These are phyloP conservation scores for Tricholoma furcatifolium DNA, from an alignment of 768 basidiomycete species.

Conservation along the genomic window DNA sequence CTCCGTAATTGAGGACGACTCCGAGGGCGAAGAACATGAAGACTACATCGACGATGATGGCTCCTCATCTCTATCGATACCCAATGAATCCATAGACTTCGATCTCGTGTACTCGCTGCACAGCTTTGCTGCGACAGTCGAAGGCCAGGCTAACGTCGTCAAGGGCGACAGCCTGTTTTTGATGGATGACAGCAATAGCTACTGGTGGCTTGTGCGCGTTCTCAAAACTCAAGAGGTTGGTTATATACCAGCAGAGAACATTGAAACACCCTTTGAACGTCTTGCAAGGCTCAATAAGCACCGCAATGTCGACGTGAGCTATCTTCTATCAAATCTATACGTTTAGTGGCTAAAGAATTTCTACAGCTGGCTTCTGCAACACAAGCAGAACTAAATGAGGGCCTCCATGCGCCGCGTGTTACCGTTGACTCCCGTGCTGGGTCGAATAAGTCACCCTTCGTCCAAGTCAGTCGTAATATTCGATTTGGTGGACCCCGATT, in stretches of 20 bases:
- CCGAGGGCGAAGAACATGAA: constrained; percentile 69
- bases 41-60: constrained; percentile 73
- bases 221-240: constrained; percentile 98
- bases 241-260: constrained; percentile 99
- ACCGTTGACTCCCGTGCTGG: constrained; percentile 49
- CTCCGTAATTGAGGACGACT: constrained; percentile 84
- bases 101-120: constrained; percentile 92
- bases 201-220: constrained; percentile 99
- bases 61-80: constrained; percentile 82
- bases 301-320: constrained; percentile 89
- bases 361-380: constrained; percentile 72
- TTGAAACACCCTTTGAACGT: constrained; percentile 97
- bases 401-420: constrained; percentile 44
- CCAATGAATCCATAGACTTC: constrained; percentile 91
- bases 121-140: constrained; percentile 96
- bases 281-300: constrained; percentile 96
- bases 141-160: constrained; percentile 97
- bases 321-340: not conserved
- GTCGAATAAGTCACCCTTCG: constrained; percentile 48
- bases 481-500: constrained; percentile 65
- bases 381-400: constrained; percentile 63
- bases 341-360: not conserved
- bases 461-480: constrained; percentile 49
- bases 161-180: constrained; percentile 96
- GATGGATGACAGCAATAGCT: constrained; percentile 98